Conservation (phyloP, 2,329 filamentous ascomycete species). For the Aspergillus sp. region DNA sequence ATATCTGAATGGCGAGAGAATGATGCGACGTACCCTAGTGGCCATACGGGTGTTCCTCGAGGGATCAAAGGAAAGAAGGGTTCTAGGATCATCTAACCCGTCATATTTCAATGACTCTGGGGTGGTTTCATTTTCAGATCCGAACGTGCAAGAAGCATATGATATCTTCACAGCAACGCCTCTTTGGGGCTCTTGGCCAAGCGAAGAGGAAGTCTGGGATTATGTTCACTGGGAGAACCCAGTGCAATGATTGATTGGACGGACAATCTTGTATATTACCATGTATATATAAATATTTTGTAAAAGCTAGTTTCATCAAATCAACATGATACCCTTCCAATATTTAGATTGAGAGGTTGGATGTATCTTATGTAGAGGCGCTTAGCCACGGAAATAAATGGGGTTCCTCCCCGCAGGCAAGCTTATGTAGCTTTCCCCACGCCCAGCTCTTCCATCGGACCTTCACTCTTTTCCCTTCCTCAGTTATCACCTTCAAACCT, state of each 20-base stretch:
- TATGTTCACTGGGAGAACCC: constrained; percentile 22
- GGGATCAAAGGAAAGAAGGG: constrained; percentile 19
- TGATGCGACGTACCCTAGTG: constrained; percentile 36
- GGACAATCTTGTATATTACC: constrained; percentile 6
- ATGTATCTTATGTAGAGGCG: constrained; percentile 1
- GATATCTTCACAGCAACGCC: constrained; percentile 30
- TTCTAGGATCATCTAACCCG: not conserved
- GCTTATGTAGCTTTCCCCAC: constrained; percentile 16
- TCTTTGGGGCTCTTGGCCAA: constrained; percentile 38
- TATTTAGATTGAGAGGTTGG: too few relatives aligned
- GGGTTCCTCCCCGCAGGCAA: constrained; percentile 5
- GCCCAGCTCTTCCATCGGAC: constrained; percentile 8
- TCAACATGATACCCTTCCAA: not conserved
- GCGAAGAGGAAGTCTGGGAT: constrained; percentile 33
- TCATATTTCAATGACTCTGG: not conserved
- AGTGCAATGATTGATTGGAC: not conserved
- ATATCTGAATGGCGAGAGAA: constrained; percentile 29
- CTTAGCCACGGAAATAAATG: constrained; percentile 12
- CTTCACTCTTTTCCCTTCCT: not conserved
- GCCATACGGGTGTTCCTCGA: constrained; percentile 39
- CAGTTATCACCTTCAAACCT: constrained; percentile 5
- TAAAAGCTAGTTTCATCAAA: constrained; percentile 2
- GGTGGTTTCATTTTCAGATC: constrained; percentile 19
- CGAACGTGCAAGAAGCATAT: constrained; percentile 29
- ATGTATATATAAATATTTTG: constrained; percentile 11